These are phyloP conservation scores for Lippia alba DNA, from an alignment of 305 asterid species.

Conservation along the genomic window DNA sequence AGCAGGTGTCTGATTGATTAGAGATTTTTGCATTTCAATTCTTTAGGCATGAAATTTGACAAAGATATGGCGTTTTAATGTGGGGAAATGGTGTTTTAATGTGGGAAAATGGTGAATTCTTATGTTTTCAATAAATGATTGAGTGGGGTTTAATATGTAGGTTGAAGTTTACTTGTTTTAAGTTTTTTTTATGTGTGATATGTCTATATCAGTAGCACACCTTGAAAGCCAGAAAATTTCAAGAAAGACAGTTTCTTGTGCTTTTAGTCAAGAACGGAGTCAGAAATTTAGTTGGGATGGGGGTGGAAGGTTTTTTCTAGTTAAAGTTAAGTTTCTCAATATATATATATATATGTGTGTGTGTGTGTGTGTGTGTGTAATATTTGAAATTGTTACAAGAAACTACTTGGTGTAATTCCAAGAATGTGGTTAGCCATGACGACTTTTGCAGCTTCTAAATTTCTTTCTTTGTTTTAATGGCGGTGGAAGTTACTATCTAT, in stretches of 20 bases:
- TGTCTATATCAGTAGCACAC: background rate
- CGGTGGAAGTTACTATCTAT: background rate
- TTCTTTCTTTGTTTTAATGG: background rate
- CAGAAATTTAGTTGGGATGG: background rate
- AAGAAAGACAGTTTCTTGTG: slow-evolving; percentile 1
- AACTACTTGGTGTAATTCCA: background rate
- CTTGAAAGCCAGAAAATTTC: background rate
- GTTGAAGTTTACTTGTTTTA: slow-evolving; percentile 11
- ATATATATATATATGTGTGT: background rate
- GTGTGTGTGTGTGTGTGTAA: background rate
- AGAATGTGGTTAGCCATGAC: background rate
- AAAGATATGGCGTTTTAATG: background rate
- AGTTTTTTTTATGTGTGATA: background rate
- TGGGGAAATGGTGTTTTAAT: slow-evolving; percentile 6
- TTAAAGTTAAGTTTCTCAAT: background rate
- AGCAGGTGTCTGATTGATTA: slow-evolving; percentile 62
- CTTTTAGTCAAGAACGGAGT: background rate
- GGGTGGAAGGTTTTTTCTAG: background rate
- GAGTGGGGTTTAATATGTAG: background rate
- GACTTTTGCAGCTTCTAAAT: slow-evolving; percentile 20
- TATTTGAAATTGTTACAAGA: slow-evolving; percentile 3
- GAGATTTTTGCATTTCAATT: slow-evolving; percentile 22
- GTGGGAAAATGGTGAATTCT: slow-evolving; percentile 9
- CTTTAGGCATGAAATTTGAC: slow-evolving; percentile 22
- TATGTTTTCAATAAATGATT: slow-evolving; percentile 1